These are phyloP conservation scores for Pugionium dolabratum DNA, from an alignment of 345 rosid genomes.

Conservation along the genomic window DNA sequence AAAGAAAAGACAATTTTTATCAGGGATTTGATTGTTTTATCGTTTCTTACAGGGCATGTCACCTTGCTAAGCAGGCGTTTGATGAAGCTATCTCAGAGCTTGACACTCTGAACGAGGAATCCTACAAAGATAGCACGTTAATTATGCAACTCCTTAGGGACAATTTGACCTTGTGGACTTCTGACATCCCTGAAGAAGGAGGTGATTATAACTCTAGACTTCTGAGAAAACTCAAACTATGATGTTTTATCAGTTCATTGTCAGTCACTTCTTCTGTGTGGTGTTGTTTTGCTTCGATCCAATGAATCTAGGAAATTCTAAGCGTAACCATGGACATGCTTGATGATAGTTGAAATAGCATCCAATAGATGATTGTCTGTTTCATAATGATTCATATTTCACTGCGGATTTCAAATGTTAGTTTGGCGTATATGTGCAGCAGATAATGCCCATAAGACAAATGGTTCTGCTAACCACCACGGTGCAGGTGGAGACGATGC, in stretches of 20 bases:
- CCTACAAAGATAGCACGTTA: constrained; percentile 76
- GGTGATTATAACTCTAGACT: constrained; percentile 41
- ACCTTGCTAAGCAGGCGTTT: constrained; percentile 70
- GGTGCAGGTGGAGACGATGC: constrained; percentile 46
- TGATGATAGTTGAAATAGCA: constrained; percentile 19
- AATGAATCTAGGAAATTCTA: neutral
- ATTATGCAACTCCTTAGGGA: constrained; percentile 78
- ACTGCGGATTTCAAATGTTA: neutral
- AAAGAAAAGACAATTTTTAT: neutral
- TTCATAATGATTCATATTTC: neutral
- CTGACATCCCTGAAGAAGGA: constrained; percentile 73
- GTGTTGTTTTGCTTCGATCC: neutral
- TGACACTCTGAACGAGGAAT: constrained; percentile 66
- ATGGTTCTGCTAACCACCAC: constrained; percentile 40
- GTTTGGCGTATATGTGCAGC: constrained; percentile 24
- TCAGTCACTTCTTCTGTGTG: neutral
- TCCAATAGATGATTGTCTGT: neutral
- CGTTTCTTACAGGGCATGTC: constrained; percentile 59
- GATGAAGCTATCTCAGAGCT: constrained; percentile 76
- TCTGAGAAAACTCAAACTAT: constrained; percentile 15
- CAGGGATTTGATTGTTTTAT: constrained; percentile 19
- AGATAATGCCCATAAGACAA: constrained; percentile 54
- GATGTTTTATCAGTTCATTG: constrained; percentile 9
- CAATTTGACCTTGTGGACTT: constrained; percentile 75
- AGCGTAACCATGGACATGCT: constrained; percentile 15